These are phyloP conservation scores for Mycena alexandri DNA, from an alignment of 768 basidiomycete genomes.

Conservation along the genomic window DNA sequence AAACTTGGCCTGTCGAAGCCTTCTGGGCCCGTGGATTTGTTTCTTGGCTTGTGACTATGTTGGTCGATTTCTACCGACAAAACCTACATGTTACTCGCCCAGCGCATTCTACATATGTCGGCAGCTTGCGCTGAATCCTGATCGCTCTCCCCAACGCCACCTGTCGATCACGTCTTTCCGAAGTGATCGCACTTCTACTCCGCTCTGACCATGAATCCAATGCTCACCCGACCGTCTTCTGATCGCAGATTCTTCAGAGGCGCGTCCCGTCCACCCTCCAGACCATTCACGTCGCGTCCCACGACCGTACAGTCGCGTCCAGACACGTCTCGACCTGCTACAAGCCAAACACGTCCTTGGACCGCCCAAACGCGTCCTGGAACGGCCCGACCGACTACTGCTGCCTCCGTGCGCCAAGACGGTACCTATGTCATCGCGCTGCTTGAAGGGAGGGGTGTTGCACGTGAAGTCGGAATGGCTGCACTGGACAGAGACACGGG, in stretches of 20 bases:
- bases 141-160: too few relatives aligned
- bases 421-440: slow-evolving; percentile 75
- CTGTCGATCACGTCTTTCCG: too few relatives aligned
- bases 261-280: slow-evolving; percentile 13
- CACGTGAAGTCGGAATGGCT: slow-evolving; percentile 89
- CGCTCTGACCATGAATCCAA: background rate
- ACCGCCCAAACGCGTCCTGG: slow-evolving; percentile 71
- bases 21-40: too few relatives aligned
- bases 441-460: slow-evolving; percentile 82
- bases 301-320: slow-evolving; percentile 29
- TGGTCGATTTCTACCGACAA: too few relatives aligned
- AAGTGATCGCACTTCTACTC: too few relatives aligned
- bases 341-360: slow-evolving; percentile 57
- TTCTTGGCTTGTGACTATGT: too few relatives aligned
- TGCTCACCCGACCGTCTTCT: slow-evolving; percentile 20
- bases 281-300: slow-evolving; percentile 30
- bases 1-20: too few relatives aligned
- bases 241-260: slow-evolving; percentile 3
- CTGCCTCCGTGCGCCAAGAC: slow-evolving; percentile 70
- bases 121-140: too few relatives aligned
- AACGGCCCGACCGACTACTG: slow-evolving; percentile 75
- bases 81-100: too few relatives aligned
- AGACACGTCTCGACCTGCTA: slow-evolving; percentile 37
- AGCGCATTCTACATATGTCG: too few relatives aligned
- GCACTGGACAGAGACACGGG: slow-evolving; percentile 87